Conservation (phyloP, 352 stramenopile genomes). For the Pythium periplocum region DNA sequence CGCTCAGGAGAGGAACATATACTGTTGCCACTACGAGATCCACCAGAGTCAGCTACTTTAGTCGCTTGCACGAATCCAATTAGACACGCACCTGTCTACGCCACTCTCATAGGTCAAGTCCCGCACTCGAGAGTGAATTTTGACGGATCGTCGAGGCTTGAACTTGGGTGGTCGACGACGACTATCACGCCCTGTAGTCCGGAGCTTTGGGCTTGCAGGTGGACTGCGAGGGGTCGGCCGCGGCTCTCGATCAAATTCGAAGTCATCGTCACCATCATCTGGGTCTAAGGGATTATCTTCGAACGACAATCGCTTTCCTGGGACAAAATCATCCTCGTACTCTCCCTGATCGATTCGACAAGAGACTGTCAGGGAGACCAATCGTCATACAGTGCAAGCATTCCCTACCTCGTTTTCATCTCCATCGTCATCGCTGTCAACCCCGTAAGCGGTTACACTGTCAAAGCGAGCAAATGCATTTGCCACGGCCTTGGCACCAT, state of each 20-base stretch:
- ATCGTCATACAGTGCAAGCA: background rate
- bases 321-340: constrained; percentile 66
- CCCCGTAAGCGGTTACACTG: constrained; percentile 32
- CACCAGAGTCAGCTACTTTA: background rate
- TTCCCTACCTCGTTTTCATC: constrained; percentile 76
- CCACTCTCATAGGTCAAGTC: constrained; percentile 70
- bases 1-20: constrained; percentile 75
- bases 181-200: constrained; percentile 29
- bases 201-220: constrained; percentile 49
- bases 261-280: constrained; percentile 85
- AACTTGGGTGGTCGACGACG: constrained; percentile 45
- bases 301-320: constrained; percentile 66
- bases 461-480: constrained; percentile 59
- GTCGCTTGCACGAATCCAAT: background rate
- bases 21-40: constrained; percentile 31
- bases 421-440: constrained; percentile 81
- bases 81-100: constrained; percentile 55
- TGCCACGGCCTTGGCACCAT: constrained; percentile 38
- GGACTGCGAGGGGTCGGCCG: constrained; percentile 39
- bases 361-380: no score
- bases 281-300: constrained; percentile 69
- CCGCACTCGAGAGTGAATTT: constrained; percentile 45
- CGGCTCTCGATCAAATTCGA: constrained; percentile 83
- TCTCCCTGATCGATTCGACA: constrained; percentile 30
- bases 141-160: constrained; percentile 46